Evolutionary conservation across 805 yeast species (phyloP).

Genomic region (Candida corydali): DNA sequence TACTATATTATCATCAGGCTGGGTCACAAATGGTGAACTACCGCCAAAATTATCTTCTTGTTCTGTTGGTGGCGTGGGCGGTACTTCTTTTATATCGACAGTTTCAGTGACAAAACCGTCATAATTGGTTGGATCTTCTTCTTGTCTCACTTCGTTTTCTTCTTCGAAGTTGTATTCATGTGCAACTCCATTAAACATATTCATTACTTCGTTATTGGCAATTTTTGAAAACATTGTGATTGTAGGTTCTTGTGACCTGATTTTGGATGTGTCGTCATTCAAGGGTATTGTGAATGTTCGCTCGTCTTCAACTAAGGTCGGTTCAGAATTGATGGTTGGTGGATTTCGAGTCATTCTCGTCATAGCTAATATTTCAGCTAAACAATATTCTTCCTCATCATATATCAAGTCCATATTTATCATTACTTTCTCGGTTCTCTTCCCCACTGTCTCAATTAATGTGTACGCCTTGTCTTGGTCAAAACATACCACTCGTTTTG

Average conservation of each 20-base stretch:
- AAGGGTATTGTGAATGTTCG: slow-evolving; percentile 43
- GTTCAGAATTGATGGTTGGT: not conserved
- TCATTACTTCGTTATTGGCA: slow-evolving; percentile 68
- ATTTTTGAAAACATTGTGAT: slow-evolving; percentile 71
- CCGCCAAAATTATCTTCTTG: slow-evolving; percentile 18
- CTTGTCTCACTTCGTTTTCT: slow-evolving; percentile 22
- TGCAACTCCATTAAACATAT: slow-evolving; percentile 66
- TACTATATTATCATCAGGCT: slow-evolving; percentile 17
- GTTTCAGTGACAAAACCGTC: slow-evolving; percentile 52
- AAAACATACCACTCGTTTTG: slow-evolving; percentile 6
- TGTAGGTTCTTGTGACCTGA: slow-evolving; percentile 61
- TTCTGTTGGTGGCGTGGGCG: slow-evolving; percentile 26
- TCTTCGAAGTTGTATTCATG: slow-evolving; percentile 22
- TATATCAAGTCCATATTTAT: slow-evolving; percentile 58
- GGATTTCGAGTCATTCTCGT: slow-evolving; percentile 13
- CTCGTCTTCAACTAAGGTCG: slow-evolving; percentile 8
- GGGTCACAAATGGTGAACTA: slow-evolving; percentile 48
- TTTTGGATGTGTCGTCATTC: slow-evolving; percentile 16
- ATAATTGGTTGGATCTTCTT: slow-evolving; percentile 29
- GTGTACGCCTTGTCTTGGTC: slow-evolving; percentile 8
- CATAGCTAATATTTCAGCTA: slow-evolving; percentile 61
- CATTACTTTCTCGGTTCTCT: slow-evolving; percentile 54
- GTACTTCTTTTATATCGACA: slow-evolving; percentile 15
- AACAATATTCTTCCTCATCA: slow-evolving; percentile 48
- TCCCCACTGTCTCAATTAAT: slow-evolving; percentile 48